phyloP scores from a whole-genome alignment of 352 stramenopile genomes.

The Halophytophthora batemanensis region DNA sequence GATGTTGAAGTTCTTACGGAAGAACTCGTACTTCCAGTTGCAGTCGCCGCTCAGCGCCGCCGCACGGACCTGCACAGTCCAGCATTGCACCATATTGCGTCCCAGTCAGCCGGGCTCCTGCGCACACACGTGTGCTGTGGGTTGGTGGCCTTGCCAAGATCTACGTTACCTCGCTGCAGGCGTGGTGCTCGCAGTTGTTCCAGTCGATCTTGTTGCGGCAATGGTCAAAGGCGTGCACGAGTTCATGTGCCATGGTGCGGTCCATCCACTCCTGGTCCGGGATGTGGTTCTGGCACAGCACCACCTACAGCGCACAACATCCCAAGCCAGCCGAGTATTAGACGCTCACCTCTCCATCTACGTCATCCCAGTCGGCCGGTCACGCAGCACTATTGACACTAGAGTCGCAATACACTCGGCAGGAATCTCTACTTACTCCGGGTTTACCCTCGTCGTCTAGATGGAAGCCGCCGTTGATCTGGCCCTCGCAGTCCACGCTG shows the following conservation, averaged over 20 bases:
- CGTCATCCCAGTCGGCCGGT: too few relatives aligned
- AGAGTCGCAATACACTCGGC: neutral
- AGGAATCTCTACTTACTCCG: slow-evolving; percentile 32
- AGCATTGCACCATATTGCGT: neutral
- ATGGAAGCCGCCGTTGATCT: slow-evolving; percentile 86
- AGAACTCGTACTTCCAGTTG: slow-evolving; percentile 91
- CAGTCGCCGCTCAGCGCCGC: slow-evolving; percentile 86
- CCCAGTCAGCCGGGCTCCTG: slow-evolving; percentile 1
- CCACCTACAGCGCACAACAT: slow-evolving; percentile 36
- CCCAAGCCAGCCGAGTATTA: slow-evolving; percentile 2
- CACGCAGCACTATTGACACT: too few relatives aligned
- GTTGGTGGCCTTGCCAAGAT: neutral
- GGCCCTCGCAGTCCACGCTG: slow-evolving; percentile 76
- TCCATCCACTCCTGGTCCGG: slow-evolving; percentile 90
- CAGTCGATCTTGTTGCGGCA: slow-evolving; percentile 92
- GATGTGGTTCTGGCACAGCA: slow-evolving; percentile 91
- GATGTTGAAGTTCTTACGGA: slow-evolving; percentile 90
- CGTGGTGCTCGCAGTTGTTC: slow-evolving; percentile 91
- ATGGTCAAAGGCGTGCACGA: slow-evolving; percentile 94
- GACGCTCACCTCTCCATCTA: neutral
- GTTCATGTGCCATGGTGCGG: slow-evolving; percentile 89
- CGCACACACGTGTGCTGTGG: too few relatives aligned
- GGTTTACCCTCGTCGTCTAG: slow-evolving; percentile 73
- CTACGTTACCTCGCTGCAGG: slow-evolving; percentile 84
- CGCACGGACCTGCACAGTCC: slow-evolving; percentile 43